These are phyloP conservation scores for Tinospora cordifolia DNA, from an alignment of 164 flowering plant genomes.

Conservation along the genomic window DNA sequence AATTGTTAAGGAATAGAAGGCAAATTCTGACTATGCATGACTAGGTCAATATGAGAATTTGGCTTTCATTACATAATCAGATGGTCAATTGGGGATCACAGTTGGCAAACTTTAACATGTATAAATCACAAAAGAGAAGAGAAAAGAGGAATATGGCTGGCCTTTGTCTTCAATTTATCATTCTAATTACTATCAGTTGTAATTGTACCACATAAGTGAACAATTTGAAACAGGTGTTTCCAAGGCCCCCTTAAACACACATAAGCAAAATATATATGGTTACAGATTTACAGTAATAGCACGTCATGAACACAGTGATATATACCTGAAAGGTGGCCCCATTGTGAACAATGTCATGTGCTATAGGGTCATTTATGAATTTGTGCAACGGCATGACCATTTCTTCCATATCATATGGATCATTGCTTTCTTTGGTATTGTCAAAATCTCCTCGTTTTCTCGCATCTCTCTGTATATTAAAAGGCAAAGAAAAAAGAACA, in stretches of 20 bases:
- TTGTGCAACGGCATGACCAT: slow-evolving; percentile 71
- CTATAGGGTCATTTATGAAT: slow-evolving; percentile 64
- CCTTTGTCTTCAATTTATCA: background rate
- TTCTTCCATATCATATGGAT: slow-evolving; percentile 61
- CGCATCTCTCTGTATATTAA: slow-evolving; percentile 63
- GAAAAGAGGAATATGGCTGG: background rate
- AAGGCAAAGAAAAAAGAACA: slow-evolving; percentile 5
- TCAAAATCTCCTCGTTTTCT: slow-evolving; percentile 29
- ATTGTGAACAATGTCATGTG: slow-evolving; percentile 80
- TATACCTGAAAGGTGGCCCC: slow-evolving; percentile 97
- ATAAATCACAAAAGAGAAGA: background rate
- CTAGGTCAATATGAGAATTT: background rate
- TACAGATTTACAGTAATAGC: background rate
- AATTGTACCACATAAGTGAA: background rate
- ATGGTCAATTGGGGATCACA: background rate
- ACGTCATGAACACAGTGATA: slow-evolving; percentile 7
- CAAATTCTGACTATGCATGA: background rate
- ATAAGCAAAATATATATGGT: too few species aligned
- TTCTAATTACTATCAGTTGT: background rate
- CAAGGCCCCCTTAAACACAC: background rate
- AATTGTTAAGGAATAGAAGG: background rate
- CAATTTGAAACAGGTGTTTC: background rate
- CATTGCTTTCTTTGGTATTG: slow-evolving; percentile 18
- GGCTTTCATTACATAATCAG: background rate
- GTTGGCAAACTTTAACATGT: background rate